phyloP scores from a whole-genome alignment of 2,329 filamentous ascomycete species.

The Fusarium incarnatum region DNA sequence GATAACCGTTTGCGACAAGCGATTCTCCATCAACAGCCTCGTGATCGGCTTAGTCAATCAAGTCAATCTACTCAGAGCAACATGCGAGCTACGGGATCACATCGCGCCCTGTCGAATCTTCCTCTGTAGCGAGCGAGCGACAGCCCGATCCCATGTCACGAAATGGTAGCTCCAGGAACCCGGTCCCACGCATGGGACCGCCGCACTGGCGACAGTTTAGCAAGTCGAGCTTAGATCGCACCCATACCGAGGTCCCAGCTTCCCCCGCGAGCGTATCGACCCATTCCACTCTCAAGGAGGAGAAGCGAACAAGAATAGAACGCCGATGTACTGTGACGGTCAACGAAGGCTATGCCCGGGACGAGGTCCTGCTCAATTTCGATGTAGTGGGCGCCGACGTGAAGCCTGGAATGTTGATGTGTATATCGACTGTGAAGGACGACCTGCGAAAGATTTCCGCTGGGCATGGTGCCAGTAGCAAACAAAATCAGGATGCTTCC shows the following conservation, averaged over 20 bases:
- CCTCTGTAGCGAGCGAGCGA: slow-evolving; percentile 37
- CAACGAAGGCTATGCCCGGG: slow-evolving; percentile 80
- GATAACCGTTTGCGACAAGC: slow-evolving; percentile 21
- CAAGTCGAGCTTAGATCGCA: slow-evolving; percentile 59
- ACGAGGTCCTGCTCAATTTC: slow-evolving; percentile 84
- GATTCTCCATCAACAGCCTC: slow-evolving; percentile 14
- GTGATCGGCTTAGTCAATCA: slow-evolving; percentile 18
- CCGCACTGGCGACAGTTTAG: slow-evolving; percentile 66
- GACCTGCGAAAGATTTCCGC: slow-evolving; percentile 56
- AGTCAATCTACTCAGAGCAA: slow-evolving; percentile 26
- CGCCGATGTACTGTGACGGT: slow-evolving; percentile 66
- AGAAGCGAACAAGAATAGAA: slow-evolving; percentile 53
- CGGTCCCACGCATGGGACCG: slow-evolving; percentile 57
- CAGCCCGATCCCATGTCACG: slow-evolving; percentile 45
- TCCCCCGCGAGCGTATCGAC: slow-evolving; percentile 64
- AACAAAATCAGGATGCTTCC: slow-evolving; percentile 47
- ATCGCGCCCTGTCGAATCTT: slow-evolving; percentile 30
- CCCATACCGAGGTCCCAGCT: slow-evolving; percentile 53
- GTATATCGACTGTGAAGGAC: slow-evolving; percentile 72
- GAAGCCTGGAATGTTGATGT: slow-evolving; percentile 75
- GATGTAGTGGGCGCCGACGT: slow-evolving; percentile 74
- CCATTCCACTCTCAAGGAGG: slow-evolving; percentile 59
- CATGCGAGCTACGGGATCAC: slow-evolving; percentile 42
- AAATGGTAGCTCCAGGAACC: slow-evolving; percentile 45
- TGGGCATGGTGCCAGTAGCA: slow-evolving; percentile 49